These are phyloP conservation scores for Zymoseptoria brevis DNA, from an alignment of 2,329 filamentous ascomycete species.

Conservation along the genomic window DNA sequence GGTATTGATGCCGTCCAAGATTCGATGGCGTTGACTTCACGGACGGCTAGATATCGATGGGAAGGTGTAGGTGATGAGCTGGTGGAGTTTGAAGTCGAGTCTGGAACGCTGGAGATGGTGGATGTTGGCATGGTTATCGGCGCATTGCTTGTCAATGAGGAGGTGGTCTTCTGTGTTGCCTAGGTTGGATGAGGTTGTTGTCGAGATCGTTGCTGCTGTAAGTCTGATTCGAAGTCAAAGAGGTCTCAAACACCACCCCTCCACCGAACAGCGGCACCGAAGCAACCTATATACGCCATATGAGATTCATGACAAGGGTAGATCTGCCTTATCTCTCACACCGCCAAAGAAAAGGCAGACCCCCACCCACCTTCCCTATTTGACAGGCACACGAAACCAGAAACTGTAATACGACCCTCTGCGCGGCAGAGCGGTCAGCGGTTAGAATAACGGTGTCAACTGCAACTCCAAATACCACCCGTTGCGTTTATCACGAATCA, in stretches of 20 bases:
- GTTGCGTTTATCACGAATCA: neutral
- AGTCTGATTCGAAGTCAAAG: neutral
- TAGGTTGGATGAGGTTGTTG: neutral
- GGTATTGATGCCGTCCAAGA: constrained; percentile 22
- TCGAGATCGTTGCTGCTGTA: neutral
- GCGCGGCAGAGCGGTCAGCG: neutral
- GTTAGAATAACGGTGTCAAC: neutral
- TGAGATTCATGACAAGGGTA: neutral
- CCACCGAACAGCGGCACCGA: neutral
- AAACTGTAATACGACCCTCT: neutral
- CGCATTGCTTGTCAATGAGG: neutral
- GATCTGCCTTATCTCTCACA: neutral
- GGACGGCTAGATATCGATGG: constrained; percentile 18
- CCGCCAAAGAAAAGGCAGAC: neutral
- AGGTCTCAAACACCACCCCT: neutral
- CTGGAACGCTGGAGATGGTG: neutral
- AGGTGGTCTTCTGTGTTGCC: neutral
- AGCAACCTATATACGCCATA: neutral
- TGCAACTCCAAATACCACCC: neutral
- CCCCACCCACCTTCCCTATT: neutral
- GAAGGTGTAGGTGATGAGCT: neutral
- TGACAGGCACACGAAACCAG: neutral
- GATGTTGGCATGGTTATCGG: neutral
- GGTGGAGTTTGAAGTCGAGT: constrained; percentile 4
- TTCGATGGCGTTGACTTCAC: constrained; percentile 22